Percentiles rank a stretch among this genome's conserved stretches.
These are phyloP conservation scores for Cordyceps farinosa DNA, from an alignment of 2,329 filamentous ascomycete species.

Conservation along the genomic window DNA sequence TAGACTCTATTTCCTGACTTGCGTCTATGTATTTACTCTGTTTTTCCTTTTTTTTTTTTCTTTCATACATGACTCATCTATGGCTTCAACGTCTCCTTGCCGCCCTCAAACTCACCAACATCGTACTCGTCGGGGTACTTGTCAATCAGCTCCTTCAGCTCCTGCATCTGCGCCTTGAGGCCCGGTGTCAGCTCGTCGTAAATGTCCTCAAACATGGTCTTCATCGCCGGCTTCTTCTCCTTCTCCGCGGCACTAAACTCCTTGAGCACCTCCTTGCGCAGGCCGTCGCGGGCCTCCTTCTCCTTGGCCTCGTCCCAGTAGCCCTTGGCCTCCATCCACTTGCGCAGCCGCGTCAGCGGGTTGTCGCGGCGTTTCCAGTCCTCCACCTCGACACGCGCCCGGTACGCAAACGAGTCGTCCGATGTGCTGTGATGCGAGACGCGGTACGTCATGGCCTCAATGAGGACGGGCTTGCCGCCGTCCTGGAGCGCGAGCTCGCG, in stretches of 20 bases:
- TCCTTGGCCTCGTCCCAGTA: constrained; percentile 86
- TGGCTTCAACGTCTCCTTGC: constrained; percentile 57
- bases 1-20: background rate
- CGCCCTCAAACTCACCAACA: constrained; percentile 69
- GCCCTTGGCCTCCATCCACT: constrained; percentile 81
- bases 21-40: constrained; percentile 5
- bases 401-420: constrained; percentile 95
- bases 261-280: constrained; percentile 72
- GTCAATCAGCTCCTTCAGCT: constrained; percentile 73
- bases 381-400: constrained; percentile 88
- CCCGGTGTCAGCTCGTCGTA: constrained; percentile 87
- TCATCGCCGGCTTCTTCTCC: constrained; percentile 72
- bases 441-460: constrained; percentile 98
- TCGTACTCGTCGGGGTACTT: constrained; percentile 94
- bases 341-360: constrained; percentile 77
- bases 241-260: constrained; percentile 82
- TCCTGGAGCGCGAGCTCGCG: constrained; percentile 73
- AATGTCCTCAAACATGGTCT: constrained; percentile 77
- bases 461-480: constrained; percentile 77
- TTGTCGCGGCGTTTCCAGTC: constrained; percentile 93
- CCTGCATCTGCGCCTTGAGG: constrained; percentile 63
- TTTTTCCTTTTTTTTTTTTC: constrained; percentile 3
- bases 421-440: constrained; percentile 96
- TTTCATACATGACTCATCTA: constrained; percentile 21
- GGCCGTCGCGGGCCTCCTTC: constrained; percentile 61